These are phyloP conservation scores for Pascua sp. DNA, from an alignment of 1,284 basidiomycete genomes.

Conservation along the genomic window DNA sequence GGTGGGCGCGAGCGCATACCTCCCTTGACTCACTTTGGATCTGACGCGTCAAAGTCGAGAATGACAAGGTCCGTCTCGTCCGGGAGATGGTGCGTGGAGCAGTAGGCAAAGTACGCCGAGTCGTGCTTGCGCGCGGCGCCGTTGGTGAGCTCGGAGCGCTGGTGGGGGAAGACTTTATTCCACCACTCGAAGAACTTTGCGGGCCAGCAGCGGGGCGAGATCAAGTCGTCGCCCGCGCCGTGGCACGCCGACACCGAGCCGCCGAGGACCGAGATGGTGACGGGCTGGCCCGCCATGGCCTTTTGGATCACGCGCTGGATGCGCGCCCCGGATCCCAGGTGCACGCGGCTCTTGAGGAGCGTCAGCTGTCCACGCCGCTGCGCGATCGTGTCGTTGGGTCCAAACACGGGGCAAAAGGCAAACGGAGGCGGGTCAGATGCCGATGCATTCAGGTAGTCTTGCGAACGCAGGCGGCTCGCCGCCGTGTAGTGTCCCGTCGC, in stretches of 20 bases:
- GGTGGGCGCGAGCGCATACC: too few species aligned
- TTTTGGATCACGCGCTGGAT: conserved; percentile 78
- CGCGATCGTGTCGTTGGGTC: conserved; percentile 72
- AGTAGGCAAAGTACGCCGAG: conserved; percentile 89
- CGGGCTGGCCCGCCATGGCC: conserved; percentile 77
- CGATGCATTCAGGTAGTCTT: conserved; percentile 52
- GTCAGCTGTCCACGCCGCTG: conserved; percentile 69
- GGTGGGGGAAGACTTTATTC: conserved; percentile 90
- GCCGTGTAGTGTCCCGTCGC: conserved; percentile 14
- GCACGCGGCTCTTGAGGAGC: conserved; percentile 72
- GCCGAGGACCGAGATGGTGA: conserved; percentile 86
- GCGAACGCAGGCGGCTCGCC: conserved; percentile 11
- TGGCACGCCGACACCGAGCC: conserved; percentile 91
- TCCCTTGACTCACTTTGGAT: conserved; percentile 63
- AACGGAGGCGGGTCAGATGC: conserved; percentile 68
- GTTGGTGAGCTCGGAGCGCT: conserved; percentile 91
- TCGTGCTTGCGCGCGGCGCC: conserved; percentile 84
- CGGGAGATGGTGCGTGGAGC: conserved; percentile 83
- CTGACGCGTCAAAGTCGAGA: conserved; percentile 84
- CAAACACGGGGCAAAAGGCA: conserved; percentile 81
- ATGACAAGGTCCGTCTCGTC: conserved; percentile 89
- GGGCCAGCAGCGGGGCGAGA: conserved; percentile 80
- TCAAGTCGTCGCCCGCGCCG: conserved; percentile 85
- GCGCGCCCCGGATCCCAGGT: conserved; percentile 75
- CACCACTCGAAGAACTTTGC: conserved; percentile 93